Conservation (phyloP, 192 early-diverging fungal genomes). For the Backusella tarrabulga region DNA sequence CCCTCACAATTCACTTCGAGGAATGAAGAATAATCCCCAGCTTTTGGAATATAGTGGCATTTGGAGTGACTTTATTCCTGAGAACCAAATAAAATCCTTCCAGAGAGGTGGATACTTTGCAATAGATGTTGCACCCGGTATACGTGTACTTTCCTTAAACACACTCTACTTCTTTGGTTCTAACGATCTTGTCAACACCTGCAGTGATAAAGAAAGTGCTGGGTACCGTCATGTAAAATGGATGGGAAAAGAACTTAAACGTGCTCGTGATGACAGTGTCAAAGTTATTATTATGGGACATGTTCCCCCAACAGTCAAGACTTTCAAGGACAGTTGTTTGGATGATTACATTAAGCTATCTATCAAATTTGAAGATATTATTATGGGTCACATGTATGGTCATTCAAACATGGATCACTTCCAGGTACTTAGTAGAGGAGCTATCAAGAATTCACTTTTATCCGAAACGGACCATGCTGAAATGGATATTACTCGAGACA, state of each 20-base stretch:
- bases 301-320: slow-evolving; percentile 53
- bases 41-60: slow-evolving; percentile 49
- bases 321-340: slow-evolving; percentile 43
- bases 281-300: slow-evolving; percentile 68
- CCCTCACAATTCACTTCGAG: slow-evolving; percentile 55
- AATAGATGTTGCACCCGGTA: slow-evolving; percentile 49
- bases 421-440: slow-evolving; percentile 11
- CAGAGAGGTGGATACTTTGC: slow-evolving; percentile 68
- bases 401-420: slow-evolving; percentile 71
- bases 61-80: slow-evolving; percentile 61
- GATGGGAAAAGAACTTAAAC: slow-evolving; percentile 59
- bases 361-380: slow-evolving; percentile 46
- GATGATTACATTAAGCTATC: slow-evolving; percentile 42
- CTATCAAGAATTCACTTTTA: neutral
- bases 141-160: slow-evolving; percentile 65
- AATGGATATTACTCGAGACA: slow-evolving; percentile 7
- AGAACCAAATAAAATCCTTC: slow-evolving; percentile 58
- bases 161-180: slow-evolving; percentile 72
- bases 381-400: slow-evolving; percentile 69
- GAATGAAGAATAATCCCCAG: slow-evolving; percentile 40
- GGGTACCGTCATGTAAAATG: slow-evolving; percentile 66
- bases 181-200: slow-evolving; percentile 68
- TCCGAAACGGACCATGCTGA: neutral
- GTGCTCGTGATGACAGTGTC: slow-evolving; percentile 40
- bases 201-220: slow-evolving; percentile 51